Evolutionary conservation across 1,284 basidiomycete species (phyloP), one percentile per base, ranked within the genome.

Genomic region (Pulchroboletus neoregius): DNA sequence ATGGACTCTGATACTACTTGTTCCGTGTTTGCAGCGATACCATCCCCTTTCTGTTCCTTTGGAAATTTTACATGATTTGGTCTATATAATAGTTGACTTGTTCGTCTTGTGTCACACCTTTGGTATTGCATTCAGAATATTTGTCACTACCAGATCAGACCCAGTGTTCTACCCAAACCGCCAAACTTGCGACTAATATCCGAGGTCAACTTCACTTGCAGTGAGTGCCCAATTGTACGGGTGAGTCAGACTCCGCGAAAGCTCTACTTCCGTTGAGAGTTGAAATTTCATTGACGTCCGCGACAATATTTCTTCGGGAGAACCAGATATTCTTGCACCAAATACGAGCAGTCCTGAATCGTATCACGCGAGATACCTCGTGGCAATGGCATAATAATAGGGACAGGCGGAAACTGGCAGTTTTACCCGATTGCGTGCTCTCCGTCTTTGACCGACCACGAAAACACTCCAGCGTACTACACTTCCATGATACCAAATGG

Each of bases 61-160:
- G 30, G 31, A 30, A 39, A 38, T 45, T 39, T 46, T 44, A 39
- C 31, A 49, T 48, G 20, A 50, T 46, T 49, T 51, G 33, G 42
- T 46, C 28, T 27, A 20, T 36, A 37, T 55, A 39, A 18, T 46
- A 39, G 24, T 59, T 15, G 39, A 39, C 34, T 41, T 42, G 40
- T 55, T 54, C 27, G 45, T 45, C 49, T 42, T 58, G 59, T 61
- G 50, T 50, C 42, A 37, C 20, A 35, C 15, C 18, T 28, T 49
- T 45, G 27, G 34, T 34, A 41, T 42, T 26, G 35, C 33, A 47
- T 30, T 24, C 35, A 18, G 28, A 24, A 37, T 46, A 16, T 20
- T 26, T 9, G 15, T n/a, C n/a, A 12, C 27, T 4, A 3, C 12
- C 11, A 15, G 12, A n/a, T 31, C 30, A 31, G 30, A 31, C 30